Conservation (phyloP, 176 grass and related monocot genomes). For the Lolium rigidum region DNA sequence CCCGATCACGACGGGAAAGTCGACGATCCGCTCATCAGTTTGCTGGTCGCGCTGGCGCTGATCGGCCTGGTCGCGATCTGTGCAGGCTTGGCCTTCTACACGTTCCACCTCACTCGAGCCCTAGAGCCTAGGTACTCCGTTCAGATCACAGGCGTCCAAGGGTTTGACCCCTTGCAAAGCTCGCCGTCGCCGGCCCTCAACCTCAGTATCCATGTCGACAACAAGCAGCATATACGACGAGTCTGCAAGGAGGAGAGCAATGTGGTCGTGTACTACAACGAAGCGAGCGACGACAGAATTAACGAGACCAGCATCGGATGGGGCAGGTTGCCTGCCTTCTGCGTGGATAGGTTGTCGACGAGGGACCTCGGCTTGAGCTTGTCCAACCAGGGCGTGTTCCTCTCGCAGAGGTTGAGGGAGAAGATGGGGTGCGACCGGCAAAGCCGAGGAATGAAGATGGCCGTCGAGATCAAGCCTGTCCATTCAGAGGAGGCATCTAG, state of each 20-base stretch:
- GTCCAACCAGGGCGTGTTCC: neutral
- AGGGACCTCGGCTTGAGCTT: neutral
- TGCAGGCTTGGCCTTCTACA: neutral
- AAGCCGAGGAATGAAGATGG: neutral
- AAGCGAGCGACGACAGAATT: neutral
- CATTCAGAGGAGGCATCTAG: neutral
- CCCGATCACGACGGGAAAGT: neutral
- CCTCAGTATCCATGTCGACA: neutral
- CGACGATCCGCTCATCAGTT: neutral
- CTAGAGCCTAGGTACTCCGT: neutral
- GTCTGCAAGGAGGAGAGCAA: neutral
- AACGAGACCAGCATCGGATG: neutral
- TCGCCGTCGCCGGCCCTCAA: neutral
- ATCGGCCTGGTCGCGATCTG: neutral
- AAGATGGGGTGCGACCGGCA: neutral
- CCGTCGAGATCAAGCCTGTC: neutral
- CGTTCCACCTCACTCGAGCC: neutral
- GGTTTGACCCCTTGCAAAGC: neutral
- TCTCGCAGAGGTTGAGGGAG: neutral
- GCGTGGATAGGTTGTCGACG: constrained; percentile 30
- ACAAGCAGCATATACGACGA: neutral
- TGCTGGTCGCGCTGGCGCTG: neutral
- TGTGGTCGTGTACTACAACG: neutral
- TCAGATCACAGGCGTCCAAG: neutral
- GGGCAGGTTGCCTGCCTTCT: constrained; percentile 8